phyloP scores from a whole-genome alignment of 2,329 filamentous ascomycete species.

The Delphinella strobiligena region DNA sequence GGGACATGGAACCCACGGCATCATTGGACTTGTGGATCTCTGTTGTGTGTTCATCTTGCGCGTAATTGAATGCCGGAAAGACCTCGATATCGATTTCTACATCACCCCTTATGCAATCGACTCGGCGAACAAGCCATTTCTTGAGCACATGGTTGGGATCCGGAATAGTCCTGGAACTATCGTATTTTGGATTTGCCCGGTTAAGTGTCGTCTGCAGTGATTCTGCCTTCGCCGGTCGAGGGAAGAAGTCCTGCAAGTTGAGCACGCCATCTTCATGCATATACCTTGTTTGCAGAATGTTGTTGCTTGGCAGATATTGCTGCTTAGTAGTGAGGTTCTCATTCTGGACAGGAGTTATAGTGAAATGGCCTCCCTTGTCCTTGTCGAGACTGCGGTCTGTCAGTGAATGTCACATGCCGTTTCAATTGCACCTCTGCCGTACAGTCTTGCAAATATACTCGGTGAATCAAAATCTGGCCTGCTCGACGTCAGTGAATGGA shows the following conservation, averaged over 20 bases:
- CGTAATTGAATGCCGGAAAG: slow-evolving; percentile 64
- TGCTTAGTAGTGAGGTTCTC: slow-evolving; percentile 58
- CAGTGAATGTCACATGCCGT: too few relatives aligned
- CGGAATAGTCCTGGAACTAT: too few relatives aligned
- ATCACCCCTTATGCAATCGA: slow-evolving; percentile 59
- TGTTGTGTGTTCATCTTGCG: slow-evolving; percentile 48
- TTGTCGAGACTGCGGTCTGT: too few relatives aligned
- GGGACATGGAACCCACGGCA: slow-evolving; percentile 11
- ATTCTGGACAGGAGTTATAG: slow-evolving; percentile 39
- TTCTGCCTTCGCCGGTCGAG: slow-evolving; percentile 46
- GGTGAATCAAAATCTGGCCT: slow-evolving; percentile 66
- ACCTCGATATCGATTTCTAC: slow-evolving; percentile 57
- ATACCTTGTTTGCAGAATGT: slow-evolving; percentile 66
- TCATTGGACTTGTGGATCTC: slow-evolving; percentile 34
- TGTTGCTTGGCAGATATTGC: slow-evolving; percentile 63
- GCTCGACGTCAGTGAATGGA: too few relatives aligned
- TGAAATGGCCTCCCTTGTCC: slow-evolving; percentile 62
- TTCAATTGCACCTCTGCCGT: too few relatives aligned
- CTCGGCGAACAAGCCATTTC: slow-evolving; percentile 57
- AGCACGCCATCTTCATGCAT: slow-evolving; percentile 65
- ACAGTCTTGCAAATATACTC: slow-evolving; percentile 60
- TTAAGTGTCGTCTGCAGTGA: slow-evolving; percentile 28
- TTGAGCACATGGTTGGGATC: slow-evolving; percentile 47
- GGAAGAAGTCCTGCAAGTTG: slow-evolving; percentile 65
- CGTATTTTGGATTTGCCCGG: not conserved